Evolutionary conservation across 306 rosid genomes (phyloP), one percentile per base, ranked within the genome.

Genomic region (Vachellia collinsii): DNA sequence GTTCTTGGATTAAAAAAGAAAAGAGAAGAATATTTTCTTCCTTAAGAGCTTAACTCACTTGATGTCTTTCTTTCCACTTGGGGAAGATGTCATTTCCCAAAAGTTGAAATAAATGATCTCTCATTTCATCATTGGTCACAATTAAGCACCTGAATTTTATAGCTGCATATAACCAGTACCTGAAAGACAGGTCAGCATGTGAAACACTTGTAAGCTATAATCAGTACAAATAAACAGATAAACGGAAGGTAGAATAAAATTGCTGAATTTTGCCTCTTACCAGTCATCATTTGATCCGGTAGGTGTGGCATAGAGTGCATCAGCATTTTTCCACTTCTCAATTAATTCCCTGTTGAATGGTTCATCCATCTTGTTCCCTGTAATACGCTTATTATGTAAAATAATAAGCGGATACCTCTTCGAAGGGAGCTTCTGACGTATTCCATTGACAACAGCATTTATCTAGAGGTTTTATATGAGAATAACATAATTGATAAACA

Each of bases 151-250:
- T 94, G 86, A 88, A 92, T 89, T 90, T 92, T 88, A 94, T 94
- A 80, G 97, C 95, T 88, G 97, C 99, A 84, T 94, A 94, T 84
- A 94, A 89, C 97, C 97, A 92, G 87, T 91, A 94, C 97, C 99
- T 94, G 94, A 94, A 90, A 73, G 81, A 89, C n/a, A 82, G 36
- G 83, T 87, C 84, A 85, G 83, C 78, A 20, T 73, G 73, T 43
- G 76, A 77, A 77, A 70, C 86, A 72, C 79, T 34, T 39, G 9
- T 25, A 62, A 62, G 39, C 38, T 29, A 75, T 73, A 76, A 43
- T 43, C 81, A 80, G 22, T n/a, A 11, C 36, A 22, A 51, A 74
- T 29, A 39, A 3, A 78, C 16, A 46, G 63, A 37, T 11, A 41
- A 50, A 3, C 5, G 22, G 12, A 11, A 62, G 66, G 53, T 74